Evolutionary conservation across 768 basidiomycete genomes (phyloP).

Genomic region (Hypholoma sublateritium): DNA sequence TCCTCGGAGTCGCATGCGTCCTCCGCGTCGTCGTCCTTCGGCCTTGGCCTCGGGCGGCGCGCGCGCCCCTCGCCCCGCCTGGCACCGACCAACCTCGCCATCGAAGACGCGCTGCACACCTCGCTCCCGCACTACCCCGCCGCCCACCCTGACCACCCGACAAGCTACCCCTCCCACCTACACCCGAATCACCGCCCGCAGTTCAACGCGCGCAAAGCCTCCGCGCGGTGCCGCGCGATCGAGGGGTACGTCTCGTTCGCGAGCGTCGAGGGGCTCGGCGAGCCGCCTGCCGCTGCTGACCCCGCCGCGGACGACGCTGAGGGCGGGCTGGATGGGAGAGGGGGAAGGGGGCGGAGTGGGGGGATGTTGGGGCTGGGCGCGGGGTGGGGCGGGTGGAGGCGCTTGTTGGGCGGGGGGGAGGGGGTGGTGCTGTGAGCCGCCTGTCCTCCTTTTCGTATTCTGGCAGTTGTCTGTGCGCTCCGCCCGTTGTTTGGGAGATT

Average conservation of each 20-base stretch:
- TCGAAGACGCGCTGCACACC: not conserved
- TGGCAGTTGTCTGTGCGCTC: not conserved
- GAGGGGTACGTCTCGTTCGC: slow-evolving; percentile 71
- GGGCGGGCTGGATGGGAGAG: slow-evolving; percentile 6
- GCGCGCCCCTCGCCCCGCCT: not conserved
- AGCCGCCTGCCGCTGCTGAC: slow-evolving; percentile 49
- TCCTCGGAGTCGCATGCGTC: slow-evolving; percentile 8
- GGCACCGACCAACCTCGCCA: not conserved
- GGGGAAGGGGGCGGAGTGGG: slow-evolving; percentile 6
- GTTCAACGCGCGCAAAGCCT: slow-evolving; percentile 66
- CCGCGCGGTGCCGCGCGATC: slow-evolving; percentile 52
- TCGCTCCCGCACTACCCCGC: too few species aligned
- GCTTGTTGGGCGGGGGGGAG: slow-evolving; percentile 1
- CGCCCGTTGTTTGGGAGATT: too few species aligned
- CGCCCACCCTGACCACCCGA: slow-evolving; percentile 8
- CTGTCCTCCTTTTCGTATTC: not conserved
- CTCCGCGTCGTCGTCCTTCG: not conserved
- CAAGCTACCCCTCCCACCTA: slow-evolving; percentile 1
- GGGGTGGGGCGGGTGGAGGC: slow-evolving; percentile 11
- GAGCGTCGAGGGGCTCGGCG: slow-evolving; percentile 64
- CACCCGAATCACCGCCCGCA: slow-evolving; percentile 19
- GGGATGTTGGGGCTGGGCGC: slow-evolving; percentile 8
- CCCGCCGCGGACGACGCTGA: slow-evolving; percentile 12
- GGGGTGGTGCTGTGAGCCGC: not conserved
- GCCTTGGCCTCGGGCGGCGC: not conserved